Evolutionary conservation across 306 rosid genomes (phyloP), one percentile per base, ranked within the genome.

Genomic region (Prunus fruticosa): DNA sequence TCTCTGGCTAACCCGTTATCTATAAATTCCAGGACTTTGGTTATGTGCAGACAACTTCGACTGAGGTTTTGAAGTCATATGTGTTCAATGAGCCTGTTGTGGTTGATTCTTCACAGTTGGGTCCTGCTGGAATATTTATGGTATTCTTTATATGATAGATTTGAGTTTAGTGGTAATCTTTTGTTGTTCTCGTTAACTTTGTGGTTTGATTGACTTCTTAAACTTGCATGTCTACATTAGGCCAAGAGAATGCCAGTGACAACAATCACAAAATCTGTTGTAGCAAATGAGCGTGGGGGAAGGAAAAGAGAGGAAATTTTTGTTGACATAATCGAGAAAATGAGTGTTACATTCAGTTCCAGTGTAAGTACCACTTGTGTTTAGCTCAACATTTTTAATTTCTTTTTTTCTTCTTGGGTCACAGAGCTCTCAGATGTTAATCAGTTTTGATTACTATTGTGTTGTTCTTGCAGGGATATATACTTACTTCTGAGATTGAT

Each of bases 401-500:
- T 43, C 52, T 80, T 13, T 30, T 64, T 20, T 25, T 14, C 57
- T 14, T 8, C 57, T 14, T 8, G 47, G 18, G 9, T 64, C 50
- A 6, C 46, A 60, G 38, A 32, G 67, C 23, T 51, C 5, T 38
- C 22, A 2, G 38, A 2, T 62, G 66, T 43, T 4, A 65, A 76
- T 65, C n/a, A 70, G 57, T 57, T 51, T 43, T 65, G 45, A 77
- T 71, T 69, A 58, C 43, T 80, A 38, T 67, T 15, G 54, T 78
- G 73, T 80, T 84, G 86, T 51, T 28, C 18, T 67, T 75, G 65
- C 89, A 95, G 97, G 99, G 97, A 72, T 95, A 85, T 73, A 85
- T 92, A 80, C 93, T 95, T 72, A 92, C 97, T 56, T 92, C 97
- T 71, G 99, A 95, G 88, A 95, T 95, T 74, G 97, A 92, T 84